These are phyloP conservation scores for Aureobasidium sp. DNA, from an alignment of 2,329 filamentous ascomycete species.

Conservation along the genomic window DNA sequence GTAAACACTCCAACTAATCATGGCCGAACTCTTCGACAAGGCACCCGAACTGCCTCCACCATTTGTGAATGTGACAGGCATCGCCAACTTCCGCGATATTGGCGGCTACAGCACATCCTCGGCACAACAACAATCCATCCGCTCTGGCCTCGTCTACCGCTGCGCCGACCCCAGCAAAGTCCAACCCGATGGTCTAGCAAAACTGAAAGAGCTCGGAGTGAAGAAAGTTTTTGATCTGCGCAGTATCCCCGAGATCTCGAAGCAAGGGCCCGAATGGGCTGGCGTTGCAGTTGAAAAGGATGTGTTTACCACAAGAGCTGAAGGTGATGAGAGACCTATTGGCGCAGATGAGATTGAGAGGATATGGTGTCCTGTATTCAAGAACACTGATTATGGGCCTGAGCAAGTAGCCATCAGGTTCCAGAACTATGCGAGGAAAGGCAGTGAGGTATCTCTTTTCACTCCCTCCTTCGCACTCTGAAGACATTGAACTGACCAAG, in stretches of 20 bases:
- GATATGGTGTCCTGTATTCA: conserved; percentile 60
- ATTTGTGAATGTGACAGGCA: conserved; percentile 44
- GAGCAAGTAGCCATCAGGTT: conserved; percentile 57
- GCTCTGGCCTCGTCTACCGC: conserved; percentile 55
- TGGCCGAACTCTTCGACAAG: conserved; percentile 12
- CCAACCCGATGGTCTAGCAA: conserved; percentile 46
- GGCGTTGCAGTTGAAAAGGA: conserved; percentile 23
- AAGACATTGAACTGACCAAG: background rate
- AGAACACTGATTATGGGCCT: conserved; percentile 53
- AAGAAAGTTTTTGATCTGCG: conserved; percentile 62
- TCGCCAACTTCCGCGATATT: conserved; percentile 63
- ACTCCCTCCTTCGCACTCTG: background rate
- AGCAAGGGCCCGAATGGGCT: conserved; percentile 31
- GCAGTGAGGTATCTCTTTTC: conserved; percentile 33
- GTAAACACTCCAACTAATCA: background rate
- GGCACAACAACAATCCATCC: conserved; percentile 42
- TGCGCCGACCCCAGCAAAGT: conserved; percentile 59
- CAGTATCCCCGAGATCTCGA: conserved; percentile 52
- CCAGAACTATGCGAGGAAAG: conserved; percentile 51
- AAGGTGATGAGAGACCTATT: conserved; percentile 27
- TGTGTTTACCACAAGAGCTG: conserved; percentile 20
- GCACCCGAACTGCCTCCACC: conserved; percentile 23
- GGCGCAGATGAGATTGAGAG: conserved; percentile 42
- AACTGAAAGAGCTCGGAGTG: conserved; percentile 52
- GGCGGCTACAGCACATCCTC: conserved; percentile 45